phyloP scores from a whole-genome alignment of 148 eudicot genomes.

The Salicornia ramosissima region DNA sequence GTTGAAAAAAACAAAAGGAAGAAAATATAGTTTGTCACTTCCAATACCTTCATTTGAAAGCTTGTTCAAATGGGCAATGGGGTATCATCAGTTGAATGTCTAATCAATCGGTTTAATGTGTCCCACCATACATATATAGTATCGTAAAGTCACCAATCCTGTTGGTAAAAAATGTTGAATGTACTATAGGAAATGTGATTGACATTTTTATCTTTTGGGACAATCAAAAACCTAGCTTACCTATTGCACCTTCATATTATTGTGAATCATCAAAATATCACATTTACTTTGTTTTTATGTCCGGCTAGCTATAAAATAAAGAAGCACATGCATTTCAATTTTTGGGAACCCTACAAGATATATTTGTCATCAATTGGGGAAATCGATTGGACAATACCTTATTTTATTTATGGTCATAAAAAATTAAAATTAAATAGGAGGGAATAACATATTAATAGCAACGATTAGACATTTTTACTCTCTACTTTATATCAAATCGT shows the following conservation, averaged over 20 bases:
- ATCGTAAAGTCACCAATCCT: conserved; percentile 1
- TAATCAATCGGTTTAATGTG: conserved; percentile 9
- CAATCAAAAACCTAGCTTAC: not conserved
- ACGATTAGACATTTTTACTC: too few species aligned
- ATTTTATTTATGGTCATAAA: too few species aligned
- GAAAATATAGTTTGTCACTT: too few species aligned
- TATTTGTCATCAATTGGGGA: not conserved
- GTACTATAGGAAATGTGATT: not conserved
- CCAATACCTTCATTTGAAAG: too few species aligned
- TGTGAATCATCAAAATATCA: not conserved
- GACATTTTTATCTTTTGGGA: not conserved
- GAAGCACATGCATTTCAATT: not conserved
- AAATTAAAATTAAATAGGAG: too few species aligned
- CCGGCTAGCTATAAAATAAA: conserved; percentile 2
- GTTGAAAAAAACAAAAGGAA: too few species aligned
- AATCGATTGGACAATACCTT: conserved; percentile 1
- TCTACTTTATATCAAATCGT: too few species aligned
- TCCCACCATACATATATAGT: not conserved
- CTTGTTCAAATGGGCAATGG: too few species aligned
- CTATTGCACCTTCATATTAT: not conserved
- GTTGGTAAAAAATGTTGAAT: not conserved
- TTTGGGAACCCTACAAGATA: not conserved
- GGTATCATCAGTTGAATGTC: conserved; percentile 6
- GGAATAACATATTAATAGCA: too few species aligned
- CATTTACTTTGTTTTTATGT: not conserved